Evolutionary conservation across 805 yeast genomes (phyloP), one percentile per base, ranked within the genome.

Genomic region (Kodamaea kakaduensis): DNA sequence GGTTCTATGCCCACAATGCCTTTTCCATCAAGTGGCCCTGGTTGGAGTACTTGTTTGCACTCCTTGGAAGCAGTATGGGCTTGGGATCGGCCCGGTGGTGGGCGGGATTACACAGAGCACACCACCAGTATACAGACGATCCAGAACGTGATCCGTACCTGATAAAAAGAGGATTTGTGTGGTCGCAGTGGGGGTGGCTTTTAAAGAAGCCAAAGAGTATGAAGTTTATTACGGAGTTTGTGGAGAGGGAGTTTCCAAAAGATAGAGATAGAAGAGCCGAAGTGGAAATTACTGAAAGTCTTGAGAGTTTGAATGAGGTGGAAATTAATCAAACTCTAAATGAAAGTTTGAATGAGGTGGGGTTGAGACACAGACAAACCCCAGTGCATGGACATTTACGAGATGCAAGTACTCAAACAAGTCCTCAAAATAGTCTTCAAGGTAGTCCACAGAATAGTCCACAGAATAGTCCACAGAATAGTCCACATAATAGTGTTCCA

Each of bases 161-260:
- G 51, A 81, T 84, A 24, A 75, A 89, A 52, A 72, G 84, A 40
- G 96, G 97, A 0, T 71, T 87, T 48, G 60, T 74, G 50, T 88
- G 78, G 74, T 78, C 90, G 21, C 96, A 88, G 60, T 67, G 87
- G 61, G 97, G 96, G 3, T 89, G 96, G 95, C 72, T 84, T 63
- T 53, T 87, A 21, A 66, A 81, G 40, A 72, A 71, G 46, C 88
- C 85, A 45, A 65, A 64, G 34, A 48, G 50, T 14, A 44, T 44
- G 5, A 43, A 52, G 0, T 64, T 64, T 36, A 57, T 56, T 42
- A 43, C 51, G 6, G 62, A 60, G 15, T 59, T 62, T 36, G 52
- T 63, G 14, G 66, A 64, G 27, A 59, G 54, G 12, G 69, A 64
- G 38, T 63, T 62, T 32, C 64, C 65, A 0, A n/a, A 31, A 3